Evolutionary conservation across 2,329 filamentous ascomycete species (phyloP).

Genomic region (Hyphodiscus sp.): DNA sequence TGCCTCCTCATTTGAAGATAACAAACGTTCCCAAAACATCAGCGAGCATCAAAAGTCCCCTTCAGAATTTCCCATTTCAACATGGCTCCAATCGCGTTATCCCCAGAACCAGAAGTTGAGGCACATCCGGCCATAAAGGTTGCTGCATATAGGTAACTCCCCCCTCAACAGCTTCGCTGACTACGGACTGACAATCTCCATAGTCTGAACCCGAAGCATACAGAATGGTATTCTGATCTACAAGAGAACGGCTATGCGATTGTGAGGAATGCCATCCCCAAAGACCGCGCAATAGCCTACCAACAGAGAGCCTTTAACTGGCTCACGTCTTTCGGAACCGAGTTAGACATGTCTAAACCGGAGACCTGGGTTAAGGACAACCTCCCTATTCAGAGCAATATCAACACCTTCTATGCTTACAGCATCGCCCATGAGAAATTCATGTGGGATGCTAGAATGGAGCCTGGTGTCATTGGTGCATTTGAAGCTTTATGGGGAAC

Average conservation of each 20-base stretch:
- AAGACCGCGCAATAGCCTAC: slow-evolving; percentile 10
- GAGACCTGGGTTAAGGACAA: slow-evolving; percentile 32
- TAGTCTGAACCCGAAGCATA: slow-evolving; percentile 1
- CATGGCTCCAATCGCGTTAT: slow-evolving; percentile 6
- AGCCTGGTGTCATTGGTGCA: slow-evolving; percentile 32
- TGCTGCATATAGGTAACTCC: background rate
- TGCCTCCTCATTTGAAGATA: background rate
- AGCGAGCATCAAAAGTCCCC: background rate
- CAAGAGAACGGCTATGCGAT: slow-evolving; percentile 10
- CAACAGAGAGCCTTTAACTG: slow-evolving; percentile 11
- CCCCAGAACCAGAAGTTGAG: background rate
- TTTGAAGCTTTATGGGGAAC: slow-evolving; percentile 37
- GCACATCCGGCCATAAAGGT: background rate
- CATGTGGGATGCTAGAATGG: slow-evolving; percentile 33
- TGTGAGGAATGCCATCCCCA: slow-evolving; percentile 10
- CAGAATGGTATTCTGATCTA: slow-evolving; percentile 12
- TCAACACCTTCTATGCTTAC: slow-evolving; percentile 43
- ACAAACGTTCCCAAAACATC: background rate
- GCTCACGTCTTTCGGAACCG: slow-evolving; percentile 18
- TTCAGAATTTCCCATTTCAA: background rate
- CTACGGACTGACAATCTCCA: background rate
- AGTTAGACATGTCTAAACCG: slow-evolving; percentile 17
- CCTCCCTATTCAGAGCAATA: slow-evolving; percentile 39
- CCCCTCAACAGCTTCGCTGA: background rate
- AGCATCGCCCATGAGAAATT: slow-evolving; percentile 37